Base-by-base conservation (phyloP, 1,284 basidiomycete species). In the Jaminaea rosea region DNA sequence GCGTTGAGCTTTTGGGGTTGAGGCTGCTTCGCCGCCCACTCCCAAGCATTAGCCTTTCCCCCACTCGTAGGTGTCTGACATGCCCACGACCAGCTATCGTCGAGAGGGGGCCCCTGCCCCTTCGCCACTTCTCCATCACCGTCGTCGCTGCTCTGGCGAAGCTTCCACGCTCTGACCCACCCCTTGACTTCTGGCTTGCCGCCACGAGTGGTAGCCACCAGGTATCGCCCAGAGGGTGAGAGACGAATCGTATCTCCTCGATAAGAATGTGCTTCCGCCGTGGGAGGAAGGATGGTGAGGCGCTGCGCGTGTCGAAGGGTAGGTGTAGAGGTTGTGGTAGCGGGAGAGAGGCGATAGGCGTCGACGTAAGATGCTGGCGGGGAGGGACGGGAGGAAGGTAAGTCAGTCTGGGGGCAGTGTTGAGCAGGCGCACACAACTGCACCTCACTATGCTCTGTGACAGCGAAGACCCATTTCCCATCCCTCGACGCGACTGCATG, bases 1-100 rank as follows among this genome's bases (percentile, higher is more conserved):
- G 31, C 26, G 45, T 3, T n/a, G 29, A 13, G 36, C 11, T 7
- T 13, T 3, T 0, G 3, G 26, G n/a, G 8, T 0, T 23, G 21
- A 24, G 31, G n/a, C 29, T 47, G 31, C 19, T 50, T 28, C 8
- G 58, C 49, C 17, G 61, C 53, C 24, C 62, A 53, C 37, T 72
- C 69, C 47, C 69, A 67, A 0, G 69, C 69, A 45, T 72, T 72
- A 13, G 69, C 69, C 47, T 72, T 72, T 1, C 69, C 69, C 13
- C 69, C 69, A 31, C 53, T 56, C 1, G 58, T 72, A 6, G 62
- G 53, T 1, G 69, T 72, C 13, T 49, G 17, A 49, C 53, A 67
- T 10, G 6, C 21, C 10, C 47, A 26, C 0, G 26, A 9, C 0
- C 11, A n/a, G 10, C 55, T n/a, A 3, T 46, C 13, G 15, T 53